Evolutionary conservation across 345 rosid genomes (phyloP).

Genomic region (Camelina sativa): DNA sequence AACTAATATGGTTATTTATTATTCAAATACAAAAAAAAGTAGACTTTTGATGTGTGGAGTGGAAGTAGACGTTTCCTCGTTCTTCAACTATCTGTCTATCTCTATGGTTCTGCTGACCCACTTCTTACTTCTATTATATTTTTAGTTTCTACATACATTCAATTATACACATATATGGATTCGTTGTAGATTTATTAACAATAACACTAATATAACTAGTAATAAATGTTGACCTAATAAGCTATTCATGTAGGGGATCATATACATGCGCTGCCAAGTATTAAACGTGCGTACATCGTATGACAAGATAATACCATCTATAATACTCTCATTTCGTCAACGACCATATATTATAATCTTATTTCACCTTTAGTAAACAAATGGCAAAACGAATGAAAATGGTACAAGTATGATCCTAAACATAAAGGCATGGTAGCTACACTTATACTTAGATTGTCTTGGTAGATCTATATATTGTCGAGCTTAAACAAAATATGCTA

Average conservation of each 20-base stretch:
- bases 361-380: not conserved
- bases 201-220: slow-evolving; percentile 2
- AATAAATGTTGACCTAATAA: slow-evolving; percentile 27
- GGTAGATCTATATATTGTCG: not conserved
- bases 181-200: slow-evolving; percentile 10
- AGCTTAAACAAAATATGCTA: too few relatives aligned
- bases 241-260: slow-evolving; percentile 19
- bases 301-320: slow-evolving; percentile 14
- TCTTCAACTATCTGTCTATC: slow-evolving; percentile 36
- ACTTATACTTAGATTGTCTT: not conserved
- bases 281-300: slow-evolving; percentile 37
- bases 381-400: slow-evolving; percentile 25
- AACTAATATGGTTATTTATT: not conserved
- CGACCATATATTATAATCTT: slow-evolving; percentile 8
- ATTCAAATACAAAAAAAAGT: not conserved
- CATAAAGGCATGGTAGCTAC: not conserved
- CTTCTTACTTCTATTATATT: slow-evolving; percentile 29
- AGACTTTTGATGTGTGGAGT: slow-evolving; percentile 34
- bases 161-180: slow-evolving; percentile 22
- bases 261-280: slow-evolving; percentile 32
- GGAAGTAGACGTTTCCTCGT: slow-evolving; percentile 45
- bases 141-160: not conserved
- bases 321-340: not conserved
- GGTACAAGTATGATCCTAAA: not conserved
- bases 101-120: slow-evolving; percentile 44